Evolutionary conservation across 768 basidiomycete genomes (phyloP), one percentile per base, ranked within the genome.

Genomic region (Dioszegia hungarica): DNA sequence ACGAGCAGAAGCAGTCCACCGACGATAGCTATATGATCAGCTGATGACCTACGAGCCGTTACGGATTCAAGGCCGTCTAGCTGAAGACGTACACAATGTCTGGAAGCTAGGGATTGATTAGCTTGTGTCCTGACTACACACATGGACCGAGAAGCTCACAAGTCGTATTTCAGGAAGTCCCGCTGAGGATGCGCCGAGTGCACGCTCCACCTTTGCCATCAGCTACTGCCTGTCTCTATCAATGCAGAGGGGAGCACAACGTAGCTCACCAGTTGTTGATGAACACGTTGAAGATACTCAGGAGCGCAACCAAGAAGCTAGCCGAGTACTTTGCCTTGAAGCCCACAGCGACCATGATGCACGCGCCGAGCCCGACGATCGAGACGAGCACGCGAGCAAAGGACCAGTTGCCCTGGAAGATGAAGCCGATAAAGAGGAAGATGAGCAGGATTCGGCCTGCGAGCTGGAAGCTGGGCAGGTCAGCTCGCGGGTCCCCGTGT

Each of bases 301-400:
- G 78, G 3, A 92, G 82, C 62, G 95, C 77, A 58, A 97, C 93
- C 59, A 99, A 83, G 85, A 98, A 98, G 12, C 86, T 84, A 2
- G 94, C 94, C 14, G 90, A 91, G 90, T 92, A 95, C 79, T 97
- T 98, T 68, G 95, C 94, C 79, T 98, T 98, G 85, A 97, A 98
- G 41, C 95, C 95, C 60, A 98, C 82, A 10, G 93, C 95, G 45
- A 99, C 93, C 89, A 94, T 97, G 71, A 84, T 78, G 72, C 95
- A 98, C 3, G 93, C 92, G 14, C 82, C 87, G 40, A 99, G 82
- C 54, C 95, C 95, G 57, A 97, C 77, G 58, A 98, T 80, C 20
- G 90, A 91, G 50, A 97, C 87, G 57, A 97, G 79, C 3, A 92
- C 82, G 59, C 94, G 88, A 17, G 82, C 82, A 66, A 97, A 80